Evolutionary conservation across 345 rosid species (phyloP), one percentile per base, ranked within the genome.

Genomic region (Corchorus olitorius): DNA sequence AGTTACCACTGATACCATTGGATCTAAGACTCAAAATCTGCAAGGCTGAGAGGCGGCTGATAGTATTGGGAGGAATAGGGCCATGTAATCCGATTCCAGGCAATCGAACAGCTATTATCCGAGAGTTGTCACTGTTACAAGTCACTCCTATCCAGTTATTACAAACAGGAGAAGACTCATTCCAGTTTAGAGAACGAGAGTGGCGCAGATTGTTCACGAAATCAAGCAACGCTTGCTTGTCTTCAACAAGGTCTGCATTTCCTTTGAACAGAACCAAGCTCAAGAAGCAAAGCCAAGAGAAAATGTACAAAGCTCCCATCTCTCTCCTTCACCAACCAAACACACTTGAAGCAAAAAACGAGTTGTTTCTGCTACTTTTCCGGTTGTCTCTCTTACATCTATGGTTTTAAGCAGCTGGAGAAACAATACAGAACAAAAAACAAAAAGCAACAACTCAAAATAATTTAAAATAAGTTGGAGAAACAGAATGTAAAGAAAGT

Each of bases 11-110:
- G 70, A 93, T 81, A 19, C 79, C 77, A 84, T 93, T 96, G 45
- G 92, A 91, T 78, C 99, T 84, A 72, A 96, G 97, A 74, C 98
- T 93, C 80, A 92, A 81, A 76, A 87, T 69, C 89, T 87, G 91
- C 75, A 96, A 86, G 45, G 88, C 88, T 0, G 94, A 86, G 55
- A 93, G 90, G 63, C 94, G 89, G 67, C 92, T 82, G 11, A 96
- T 86, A 35, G 98, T 91, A 65, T 89, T 77, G 49, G 94, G 84
- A 2, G 97, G 94, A 81, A 96, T 84, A 5, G 83, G 88, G 33
- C 97, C 97, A 46, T 81, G 79, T 63, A 96, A 90, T 55, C 97
- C 97, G 74, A 89, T 81, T 3, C 89, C 99, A 15, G 99, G 99
- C 75, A 96, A 84, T 79, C 99, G 83, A 72, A 96, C 80, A 22